A percentile compares a stretch with the other conserved stretches of the same genome.
Evolutionary conservation across 805 yeast species (phyloP).

Genomic region (Diddensiella caesifluorescens): DNA sequence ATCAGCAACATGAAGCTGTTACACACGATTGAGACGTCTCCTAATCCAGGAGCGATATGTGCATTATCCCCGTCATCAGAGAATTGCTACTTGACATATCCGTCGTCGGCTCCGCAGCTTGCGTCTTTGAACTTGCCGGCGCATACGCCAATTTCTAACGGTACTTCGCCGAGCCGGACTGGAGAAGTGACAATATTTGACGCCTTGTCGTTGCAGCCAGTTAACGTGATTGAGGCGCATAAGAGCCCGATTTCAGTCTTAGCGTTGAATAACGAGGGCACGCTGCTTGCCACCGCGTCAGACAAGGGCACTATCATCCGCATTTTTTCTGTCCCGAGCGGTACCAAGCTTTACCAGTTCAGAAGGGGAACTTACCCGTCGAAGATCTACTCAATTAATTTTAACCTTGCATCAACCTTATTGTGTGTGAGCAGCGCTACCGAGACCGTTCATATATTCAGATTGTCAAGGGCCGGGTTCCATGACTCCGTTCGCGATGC

Average conservation of each 20-base stretch:
- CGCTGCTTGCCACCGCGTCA: conserved; percentile 81
- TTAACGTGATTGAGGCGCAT: conserved; percentile 83
- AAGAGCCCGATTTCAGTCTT: conserved; percentile 66
- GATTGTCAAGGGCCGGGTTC: conserved; percentile 45
- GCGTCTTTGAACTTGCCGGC: conserved; percentile 19
- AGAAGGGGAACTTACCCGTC: conserved; percentile 86
- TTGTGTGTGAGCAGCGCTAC: conserved; percentile 84
- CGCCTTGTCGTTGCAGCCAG: conserved; percentile 63
- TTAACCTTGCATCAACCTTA: conserved; percentile 63
- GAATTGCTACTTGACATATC: conserved; percentile 49
- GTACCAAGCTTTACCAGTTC: conserved; percentile 58
- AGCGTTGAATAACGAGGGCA: conserved; percentile 68
- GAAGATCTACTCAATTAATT: conserved; percentile 66
- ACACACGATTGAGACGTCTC: conserved; percentile 57
- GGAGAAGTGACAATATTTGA: conserved; percentile 81
- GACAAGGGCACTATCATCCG: conserved; percentile 85
- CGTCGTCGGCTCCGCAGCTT: conserved; percentile 39
- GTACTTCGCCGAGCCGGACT: conserved; percentile 26
- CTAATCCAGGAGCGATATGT: conserved; percentile 40
- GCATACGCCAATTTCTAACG: conserved; percentile 16
- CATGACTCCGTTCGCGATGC: not conserved
- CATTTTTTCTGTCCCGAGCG: conserved; percentile 61
- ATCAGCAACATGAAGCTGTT: conserved; percentile 82
- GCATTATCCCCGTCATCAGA: conserved; percentile 38
- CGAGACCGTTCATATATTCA: conserved; percentile 88